phyloP scores from a whole-genome alignment of 352 stramenopile genomes.

The Globisporangium takayamanum region DNA sequence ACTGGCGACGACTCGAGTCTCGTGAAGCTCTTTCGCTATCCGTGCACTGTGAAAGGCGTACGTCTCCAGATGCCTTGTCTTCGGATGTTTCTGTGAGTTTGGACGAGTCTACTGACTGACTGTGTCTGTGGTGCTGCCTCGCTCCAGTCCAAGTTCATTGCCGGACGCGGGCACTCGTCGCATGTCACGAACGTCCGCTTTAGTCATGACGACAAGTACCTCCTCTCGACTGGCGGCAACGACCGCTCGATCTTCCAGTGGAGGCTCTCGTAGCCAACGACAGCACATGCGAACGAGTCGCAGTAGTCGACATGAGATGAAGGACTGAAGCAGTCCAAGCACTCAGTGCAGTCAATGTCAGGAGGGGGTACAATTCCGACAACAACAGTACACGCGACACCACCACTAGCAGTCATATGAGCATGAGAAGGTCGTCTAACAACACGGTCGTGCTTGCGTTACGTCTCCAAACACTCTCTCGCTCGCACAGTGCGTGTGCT shows the following conservation, averaged over 20 bases:
- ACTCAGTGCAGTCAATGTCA: too few species aligned
- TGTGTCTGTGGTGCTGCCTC: not conserved
- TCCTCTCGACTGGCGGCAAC: conserved; percentile 78
- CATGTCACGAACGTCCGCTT: conserved; percentile 83
- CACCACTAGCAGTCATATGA: too few species aligned
- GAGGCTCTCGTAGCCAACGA: conserved; percentile 28
- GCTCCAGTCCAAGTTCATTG: conserved; percentile 42
- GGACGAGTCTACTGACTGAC: conserved; percentile 4
- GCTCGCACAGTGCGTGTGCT: too few species aligned
- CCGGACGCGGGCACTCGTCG: conserved; percentile 60
- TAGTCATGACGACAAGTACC: conserved; percentile 73
- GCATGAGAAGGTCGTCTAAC: too few species aligned
- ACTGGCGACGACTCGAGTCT: conserved; percentile 75
- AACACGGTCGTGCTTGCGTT: too few species aligned
- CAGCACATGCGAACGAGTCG: conserved; percentile 9
- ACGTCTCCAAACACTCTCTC: too few species aligned
- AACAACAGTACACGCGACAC: too few species aligned
- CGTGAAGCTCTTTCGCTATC: conserved; percentile 87
- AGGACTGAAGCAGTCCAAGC: not conserved
- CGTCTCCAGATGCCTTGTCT: conserved; percentile 7
- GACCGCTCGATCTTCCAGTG: conserved; percentile 86
- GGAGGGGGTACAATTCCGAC: too few species aligned
- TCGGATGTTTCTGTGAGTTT: not conserved
- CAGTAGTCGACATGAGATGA: not conserved
- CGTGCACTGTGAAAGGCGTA: conserved; percentile 63